Evolutionary conservation across 2,329 filamentous ascomycete species (phyloP).

Genomic region (Sodiomyces alkalinus): DNA sequence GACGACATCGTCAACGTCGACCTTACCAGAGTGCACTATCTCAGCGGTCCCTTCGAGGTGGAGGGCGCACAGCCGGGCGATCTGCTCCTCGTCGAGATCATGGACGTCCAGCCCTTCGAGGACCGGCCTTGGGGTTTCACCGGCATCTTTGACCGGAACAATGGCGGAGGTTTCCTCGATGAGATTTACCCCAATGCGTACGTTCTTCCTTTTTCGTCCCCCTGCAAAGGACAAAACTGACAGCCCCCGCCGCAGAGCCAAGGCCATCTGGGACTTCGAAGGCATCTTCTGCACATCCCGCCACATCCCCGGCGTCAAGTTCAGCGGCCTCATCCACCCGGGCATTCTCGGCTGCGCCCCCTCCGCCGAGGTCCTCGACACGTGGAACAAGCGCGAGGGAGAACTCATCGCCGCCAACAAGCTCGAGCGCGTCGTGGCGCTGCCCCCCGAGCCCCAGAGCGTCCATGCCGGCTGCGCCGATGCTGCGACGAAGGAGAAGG

Average conservation of each 20-base stretch:
- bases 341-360: conserved; percentile 86
- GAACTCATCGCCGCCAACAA: conserved; percentile 60
- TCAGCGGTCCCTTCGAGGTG: conserved; percentile 80
- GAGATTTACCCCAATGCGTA: conserved; percentile 75
- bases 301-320: conserved; percentile 76
- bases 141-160: conserved; percentile 62
- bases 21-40: conserved; percentile 71
- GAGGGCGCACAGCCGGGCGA: conserved; percentile 76
- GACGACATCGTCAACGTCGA: conserved; percentile 78
- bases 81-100: conserved; percentile 74
- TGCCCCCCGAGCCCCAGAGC: conserved; percentile 57
- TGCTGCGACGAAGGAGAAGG: conserved; percentile 42
- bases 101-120: conserved; percentile 80
- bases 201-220: conserved; percentile 12
- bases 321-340: conserved; percentile 79
- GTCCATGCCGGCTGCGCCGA: conserved; percentile 56
- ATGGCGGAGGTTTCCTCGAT: conserved; percentile 80
- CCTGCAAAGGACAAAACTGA: not conserved
- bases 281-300: conserved; percentile 61
- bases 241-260: conserved; percentile 23
- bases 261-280: conserved; percentile 45
- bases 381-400: conserved; percentile 73
- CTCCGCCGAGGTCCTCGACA: conserved; percentile 57
- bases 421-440: conserved; percentile 56
- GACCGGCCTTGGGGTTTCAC: conserved; percentile 85